These are phyloP conservation scores for Candida tammaniensis DNA, from an alignment of 805 yeast species.

Conservation along the genomic window DNA sequence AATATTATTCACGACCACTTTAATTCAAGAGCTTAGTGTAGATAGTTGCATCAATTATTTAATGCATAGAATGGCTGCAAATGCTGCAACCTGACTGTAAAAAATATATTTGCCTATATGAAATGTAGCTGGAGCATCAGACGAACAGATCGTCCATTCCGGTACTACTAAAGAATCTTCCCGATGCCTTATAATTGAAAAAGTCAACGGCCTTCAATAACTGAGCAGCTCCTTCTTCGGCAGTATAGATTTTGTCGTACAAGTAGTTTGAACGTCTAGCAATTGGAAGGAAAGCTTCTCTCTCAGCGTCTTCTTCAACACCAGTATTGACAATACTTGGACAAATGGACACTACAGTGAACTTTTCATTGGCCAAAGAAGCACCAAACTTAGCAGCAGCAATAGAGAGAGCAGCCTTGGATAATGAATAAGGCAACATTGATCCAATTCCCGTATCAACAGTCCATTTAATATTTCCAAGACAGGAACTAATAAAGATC, in stretches of 20 bases:
- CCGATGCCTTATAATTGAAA: not conserved
- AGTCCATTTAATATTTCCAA: not conserved
- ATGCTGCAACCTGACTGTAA: no score
- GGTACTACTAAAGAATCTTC: not conserved
- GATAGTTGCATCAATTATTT: no score
- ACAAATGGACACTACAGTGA: not conserved
- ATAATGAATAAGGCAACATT: conserved; percentile 1
- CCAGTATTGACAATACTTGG: not conserved
- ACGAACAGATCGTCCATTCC: not conserved
- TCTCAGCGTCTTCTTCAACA: not conserved
- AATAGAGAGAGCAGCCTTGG: conserved; percentile 3
- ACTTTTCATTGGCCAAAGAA: not conserved
- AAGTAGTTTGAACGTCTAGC: not conserved
- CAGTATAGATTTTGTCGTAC: not conserved
- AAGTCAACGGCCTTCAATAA: not conserved
- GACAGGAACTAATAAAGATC: not conserved
- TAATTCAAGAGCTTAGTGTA: no score
- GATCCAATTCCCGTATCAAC: not conserved
- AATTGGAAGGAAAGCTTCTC: no score
- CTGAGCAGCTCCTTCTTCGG: not conserved
- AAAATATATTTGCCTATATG: no score
- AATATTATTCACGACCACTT: no score
- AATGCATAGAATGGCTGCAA: no score
- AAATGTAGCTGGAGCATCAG: conserved; percentile 25
- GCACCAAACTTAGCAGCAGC: not conserved